phyloP scores from a whole-genome alignment of 148 eudicot genomes.

The Camellia lanceoleosa region DNA sequence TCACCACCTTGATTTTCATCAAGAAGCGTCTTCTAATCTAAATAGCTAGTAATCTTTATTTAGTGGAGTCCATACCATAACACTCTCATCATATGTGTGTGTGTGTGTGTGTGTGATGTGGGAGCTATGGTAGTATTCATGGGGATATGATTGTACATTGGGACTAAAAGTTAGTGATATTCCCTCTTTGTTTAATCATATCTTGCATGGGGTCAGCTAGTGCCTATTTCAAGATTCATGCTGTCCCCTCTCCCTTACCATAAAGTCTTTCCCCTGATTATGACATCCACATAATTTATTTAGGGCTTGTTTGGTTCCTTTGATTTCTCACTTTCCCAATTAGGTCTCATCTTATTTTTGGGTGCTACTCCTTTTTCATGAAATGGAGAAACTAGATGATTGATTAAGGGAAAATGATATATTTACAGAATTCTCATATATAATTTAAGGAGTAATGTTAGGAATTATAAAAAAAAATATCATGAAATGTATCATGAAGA shows the following conservation, averaged over 20 bases:
- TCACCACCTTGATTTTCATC: conserved; percentile 3
- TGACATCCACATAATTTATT: conserved; percentile 6
- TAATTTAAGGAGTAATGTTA: too few relatives aligned
- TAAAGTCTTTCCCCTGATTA: conserved; percentile 17
- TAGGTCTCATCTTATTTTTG: not conserved
- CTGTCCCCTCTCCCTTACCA: conserved; percentile 12
- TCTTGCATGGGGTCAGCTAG: conserved; percentile 21
- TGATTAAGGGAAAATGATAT: too few relatives aligned
- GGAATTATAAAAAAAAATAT: too few relatives aligned
- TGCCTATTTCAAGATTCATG: conserved; percentile 22
- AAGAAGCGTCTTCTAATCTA: not conserved
- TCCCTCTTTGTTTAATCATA: conserved; percentile 18
- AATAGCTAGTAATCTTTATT: not conserved
- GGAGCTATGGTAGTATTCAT: not conserved
- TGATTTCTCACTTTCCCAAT: not conserved
- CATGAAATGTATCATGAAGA: too few relatives aligned
- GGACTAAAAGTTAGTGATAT: conserved; percentile 12
- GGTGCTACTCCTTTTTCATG: too few relatives aligned
- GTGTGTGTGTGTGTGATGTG: too few relatives aligned
- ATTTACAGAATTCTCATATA: too few relatives aligned
- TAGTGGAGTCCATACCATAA: not conserved
- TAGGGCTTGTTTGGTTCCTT: conserved; percentile 8
- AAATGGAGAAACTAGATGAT: too few relatives aligned
- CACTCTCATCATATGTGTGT: conserved; percentile 5
- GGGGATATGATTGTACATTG: conserved; percentile 15